Evolutionary conservation across 1,284 basidiomycete genomes (phyloP).

Genomic region (Lignosus rhinocerotis): DNA sequence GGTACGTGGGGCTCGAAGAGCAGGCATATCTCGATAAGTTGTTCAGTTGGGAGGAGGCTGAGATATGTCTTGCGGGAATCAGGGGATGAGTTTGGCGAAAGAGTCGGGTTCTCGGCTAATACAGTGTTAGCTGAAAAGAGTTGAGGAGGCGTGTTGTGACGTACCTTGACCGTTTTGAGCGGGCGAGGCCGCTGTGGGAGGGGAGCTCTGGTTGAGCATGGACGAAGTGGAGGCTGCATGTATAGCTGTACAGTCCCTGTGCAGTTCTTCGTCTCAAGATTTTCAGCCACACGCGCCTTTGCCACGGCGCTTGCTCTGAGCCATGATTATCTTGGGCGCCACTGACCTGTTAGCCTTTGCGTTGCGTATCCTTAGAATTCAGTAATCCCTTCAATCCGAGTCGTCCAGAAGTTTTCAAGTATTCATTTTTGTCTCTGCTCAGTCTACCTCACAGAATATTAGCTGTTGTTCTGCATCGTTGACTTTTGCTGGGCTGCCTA

Average conservation of each 20-base stretch:
- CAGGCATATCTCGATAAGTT: slow-evolving; percentile 76
- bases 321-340: background rate
- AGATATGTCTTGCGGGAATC: slow-evolving; percentile 62
- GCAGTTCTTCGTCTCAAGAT: slow-evolving; percentile 37
- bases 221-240: slow-evolving; percentile 17
- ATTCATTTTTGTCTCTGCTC: background rate
- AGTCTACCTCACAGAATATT: too few species aligned
- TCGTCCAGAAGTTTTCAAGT: background rate
- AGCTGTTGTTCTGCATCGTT: too few species aligned
- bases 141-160: background rate
- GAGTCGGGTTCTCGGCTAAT: slow-evolving; percentile 9
- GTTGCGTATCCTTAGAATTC: background rate
- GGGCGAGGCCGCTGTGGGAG: slow-evolving; percentile 11
- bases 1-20: slow-evolving; percentile 69
- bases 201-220: slow-evolving; percentile 23
- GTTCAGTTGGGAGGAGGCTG: slow-evolving; percentile 58
- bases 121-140: slow-evolving; percentile 1
- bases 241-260: slow-evolving; percentile 36
- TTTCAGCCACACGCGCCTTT: slow-evolving; percentile 33
- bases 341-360: background rate
- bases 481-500: too few species aligned
- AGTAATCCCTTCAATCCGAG: background rate
- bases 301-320: background rate
- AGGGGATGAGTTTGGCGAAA: slow-evolving; percentile 1
- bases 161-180: slow-evolving; percentile 19